Conservation (phyloP, 1,284 basidiomycete species). For the Phylloporus gajari region DNA sequence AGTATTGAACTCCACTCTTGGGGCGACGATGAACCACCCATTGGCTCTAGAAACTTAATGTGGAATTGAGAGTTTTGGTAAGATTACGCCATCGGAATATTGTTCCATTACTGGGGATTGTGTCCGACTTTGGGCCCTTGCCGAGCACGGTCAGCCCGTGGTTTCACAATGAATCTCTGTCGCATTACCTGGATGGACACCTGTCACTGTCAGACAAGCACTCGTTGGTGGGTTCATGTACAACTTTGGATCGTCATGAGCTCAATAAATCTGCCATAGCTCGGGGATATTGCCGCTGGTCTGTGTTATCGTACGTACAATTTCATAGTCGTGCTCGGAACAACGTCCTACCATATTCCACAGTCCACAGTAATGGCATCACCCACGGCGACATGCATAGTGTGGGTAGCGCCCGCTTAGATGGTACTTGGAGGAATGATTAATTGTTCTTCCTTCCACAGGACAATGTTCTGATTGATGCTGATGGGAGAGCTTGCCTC, state of each 20-base stretch:
- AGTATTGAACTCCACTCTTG: background rate
- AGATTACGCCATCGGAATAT: slow-evolving; percentile 36
- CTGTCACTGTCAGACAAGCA: slow-evolving; percentile 15
- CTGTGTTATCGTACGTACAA: slow-evolving; percentile 38
- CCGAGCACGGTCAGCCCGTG: slow-evolving; percentile 42
- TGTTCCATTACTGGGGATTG: slow-evolving; percentile 42
- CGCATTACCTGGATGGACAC: slow-evolving; percentile 23
- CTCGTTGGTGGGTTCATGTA: slow-evolving; percentile 24
- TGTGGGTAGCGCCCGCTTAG: slow-evolving; percentile 19
- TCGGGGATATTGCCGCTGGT: slow-evolving; percentile 38
- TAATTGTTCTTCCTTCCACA: slow-evolving; percentile 19
- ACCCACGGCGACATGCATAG: slow-evolving; percentile 44
- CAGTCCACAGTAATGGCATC: slow-evolving; percentile 37
- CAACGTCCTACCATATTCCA: background rate
- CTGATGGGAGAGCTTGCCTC: slow-evolving; percentile 36
- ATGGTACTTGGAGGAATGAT: background rate
- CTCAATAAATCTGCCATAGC: slow-evolving; percentile 22
- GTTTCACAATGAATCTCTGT: slow-evolving; percentile 41
- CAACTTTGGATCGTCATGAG: background rate
- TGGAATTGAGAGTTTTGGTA: slow-evolving; percentile 40
- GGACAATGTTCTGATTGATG: slow-evolving; percentile 42
- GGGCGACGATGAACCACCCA: background rate
- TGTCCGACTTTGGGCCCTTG: slow-evolving; percentile 30
- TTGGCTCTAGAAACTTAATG: slow-evolving; percentile 33
- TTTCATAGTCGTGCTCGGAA: background rate